Evolutionary conservation across 768 basidiomycete genomes (phyloP).

Genomic region (Leccinellum rugosiceps): DNA sequence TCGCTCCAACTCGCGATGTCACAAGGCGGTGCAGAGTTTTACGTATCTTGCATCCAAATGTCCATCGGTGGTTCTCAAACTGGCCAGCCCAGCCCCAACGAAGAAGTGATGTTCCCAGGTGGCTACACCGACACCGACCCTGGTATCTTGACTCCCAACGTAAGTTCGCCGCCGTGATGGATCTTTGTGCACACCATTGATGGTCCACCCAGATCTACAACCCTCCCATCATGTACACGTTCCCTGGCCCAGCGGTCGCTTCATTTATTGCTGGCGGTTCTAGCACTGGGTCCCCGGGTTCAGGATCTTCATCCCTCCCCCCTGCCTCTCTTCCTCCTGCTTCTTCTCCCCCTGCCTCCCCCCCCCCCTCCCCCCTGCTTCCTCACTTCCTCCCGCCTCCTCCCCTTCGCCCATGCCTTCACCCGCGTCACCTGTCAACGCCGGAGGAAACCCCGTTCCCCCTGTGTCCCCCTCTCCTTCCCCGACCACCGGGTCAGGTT

Average conservation of each 20-base stretch:
- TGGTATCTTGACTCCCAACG: slow-evolving; percentile 56
- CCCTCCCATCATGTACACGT: slow-evolving; percentile 35
- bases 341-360: too few species aligned
- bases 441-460: background rate
- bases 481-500: slow-evolving; percentile 4
- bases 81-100: slow-evolving; percentile 17
- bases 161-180: slow-evolving; percentile 14
- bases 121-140: slow-evolving; percentile 66
- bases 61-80: slow-evolving; percentile 28
- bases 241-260: slow-evolving; percentile 52
- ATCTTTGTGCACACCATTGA: background rate
- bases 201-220: slow-evolving; percentile 23
- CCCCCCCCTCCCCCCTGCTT: background rate
- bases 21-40: slow-evolving; percentile 50
- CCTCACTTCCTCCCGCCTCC: background rate
- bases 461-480: background rate
- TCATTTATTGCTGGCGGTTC: slow-evolving; percentile 30
- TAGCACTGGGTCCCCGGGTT: slow-evolving; percentile 4
- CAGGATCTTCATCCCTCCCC: background rate
- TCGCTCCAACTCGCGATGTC: slow-evolving; percentile 60
- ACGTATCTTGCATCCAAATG: slow-evolving; percentile 27
- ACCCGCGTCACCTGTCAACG: background rate
- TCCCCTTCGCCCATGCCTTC: background rate
- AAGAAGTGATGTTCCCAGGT: slow-evolving; percentile 62
- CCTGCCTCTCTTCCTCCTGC: background rate